Evolutionary conservation across 176 grass and related monocot species (phyloP).

Genomic region (Oryza nivara): DNA sequence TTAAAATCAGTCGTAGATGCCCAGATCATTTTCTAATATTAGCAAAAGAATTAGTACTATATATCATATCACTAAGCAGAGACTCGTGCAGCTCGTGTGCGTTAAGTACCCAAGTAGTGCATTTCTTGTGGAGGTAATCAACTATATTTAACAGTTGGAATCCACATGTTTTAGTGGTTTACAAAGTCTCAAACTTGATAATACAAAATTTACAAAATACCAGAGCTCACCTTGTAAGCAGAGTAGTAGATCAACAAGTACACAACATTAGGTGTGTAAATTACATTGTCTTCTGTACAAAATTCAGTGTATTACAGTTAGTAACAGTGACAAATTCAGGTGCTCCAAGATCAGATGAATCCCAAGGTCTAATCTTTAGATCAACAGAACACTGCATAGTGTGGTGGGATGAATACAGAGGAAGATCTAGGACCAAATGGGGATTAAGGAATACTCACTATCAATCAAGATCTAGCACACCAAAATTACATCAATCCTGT

Average conservation of each 20-base stretch:
- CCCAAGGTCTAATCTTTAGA: background rate
- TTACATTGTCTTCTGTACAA: background rate
- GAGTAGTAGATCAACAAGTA: background rate
- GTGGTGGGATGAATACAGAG: background rate
- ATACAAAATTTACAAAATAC: background rate
- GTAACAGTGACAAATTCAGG: background rate
- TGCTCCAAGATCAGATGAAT: constrained; percentile 1
- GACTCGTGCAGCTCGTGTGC: background rate
- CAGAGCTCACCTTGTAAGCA: background rate
- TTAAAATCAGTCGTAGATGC: background rate
- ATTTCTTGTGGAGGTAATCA: background rate
- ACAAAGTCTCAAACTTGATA: background rate
- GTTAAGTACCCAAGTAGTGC: background rate
- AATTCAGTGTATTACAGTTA: background rate
- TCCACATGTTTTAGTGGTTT: background rate
- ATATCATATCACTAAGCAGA: background rate
- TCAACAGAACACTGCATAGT: background rate
- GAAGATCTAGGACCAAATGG: background rate
- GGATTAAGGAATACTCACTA: background rate
- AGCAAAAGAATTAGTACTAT: background rate
- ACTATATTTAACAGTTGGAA: background rate
- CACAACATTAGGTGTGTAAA: background rate
- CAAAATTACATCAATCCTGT: constrained; percentile 21
- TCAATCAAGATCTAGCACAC: background rate
- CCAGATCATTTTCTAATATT: background rate